Conservation (phyloP, 768 basidiomycete genomes). For the Lactifluus volemus region DNA sequence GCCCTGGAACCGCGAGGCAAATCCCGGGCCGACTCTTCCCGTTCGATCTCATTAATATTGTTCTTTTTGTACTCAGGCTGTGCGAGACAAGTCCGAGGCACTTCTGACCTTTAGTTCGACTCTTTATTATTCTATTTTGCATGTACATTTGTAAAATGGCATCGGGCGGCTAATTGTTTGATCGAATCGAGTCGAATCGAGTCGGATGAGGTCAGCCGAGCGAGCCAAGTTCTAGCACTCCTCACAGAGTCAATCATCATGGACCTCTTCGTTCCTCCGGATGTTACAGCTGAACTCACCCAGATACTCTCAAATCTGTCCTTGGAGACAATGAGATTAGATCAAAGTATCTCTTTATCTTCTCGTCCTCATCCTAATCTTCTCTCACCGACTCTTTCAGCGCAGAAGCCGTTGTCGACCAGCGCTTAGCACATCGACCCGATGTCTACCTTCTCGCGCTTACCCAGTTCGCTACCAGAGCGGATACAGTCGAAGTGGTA, state of each 20-base stretch:
- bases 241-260: not conserved
- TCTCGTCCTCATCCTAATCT: not conserved
- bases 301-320: conserved; percentile 83
- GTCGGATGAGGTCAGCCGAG: too few species aligned
- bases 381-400: conserved; percentile 26
- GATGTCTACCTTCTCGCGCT: conserved; percentile 74
- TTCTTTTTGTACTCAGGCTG: too few species aligned
- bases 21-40: too few species aligned
- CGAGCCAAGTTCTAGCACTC: too few species aligned
- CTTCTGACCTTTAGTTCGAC: too few species aligned
- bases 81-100: too few species aligned
- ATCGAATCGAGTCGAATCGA: too few species aligned
- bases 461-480: conserved; percentile 67
- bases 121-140: too few species aligned
- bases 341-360: conserved; percentile 39
- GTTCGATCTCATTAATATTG: too few species aligned
- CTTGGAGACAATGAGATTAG: conserved; percentile 79
- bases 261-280: conserved; percentile 37
- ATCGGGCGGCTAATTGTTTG: too few species aligned
- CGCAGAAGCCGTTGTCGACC: conserved; percentile 77
- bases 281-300: conserved; percentile 67
- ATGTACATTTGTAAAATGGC: too few species aligned
- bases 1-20: too few species aligned
- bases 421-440: conserved; percentile 66
- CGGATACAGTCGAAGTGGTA: conserved; percentile 68